Evolutionary conservation across 2,329 filamentous ascomycete genomes (phyloP).

Genomic region (Geosmithia morbida): DNA sequence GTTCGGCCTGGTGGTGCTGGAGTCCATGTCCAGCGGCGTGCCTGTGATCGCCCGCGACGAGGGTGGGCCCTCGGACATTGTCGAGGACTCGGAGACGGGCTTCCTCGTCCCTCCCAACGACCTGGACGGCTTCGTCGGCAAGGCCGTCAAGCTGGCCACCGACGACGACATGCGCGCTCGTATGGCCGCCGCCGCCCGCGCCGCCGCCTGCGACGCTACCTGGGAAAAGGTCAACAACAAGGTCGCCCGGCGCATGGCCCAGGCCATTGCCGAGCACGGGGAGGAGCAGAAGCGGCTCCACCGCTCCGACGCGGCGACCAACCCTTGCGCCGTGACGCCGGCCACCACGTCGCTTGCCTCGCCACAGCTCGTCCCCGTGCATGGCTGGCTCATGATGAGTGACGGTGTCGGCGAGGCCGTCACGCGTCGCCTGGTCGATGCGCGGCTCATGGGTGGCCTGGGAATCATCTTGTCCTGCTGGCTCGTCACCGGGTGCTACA

Average conservation of each 20-base stretch:
- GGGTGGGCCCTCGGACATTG: conserved; percentile 54
- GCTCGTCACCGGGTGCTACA: conserved; percentile 31
- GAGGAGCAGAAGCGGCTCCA: conserved; percentile 1
- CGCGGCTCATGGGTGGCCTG: conserved; percentile 27
- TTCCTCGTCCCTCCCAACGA: conserved; percentile 47
- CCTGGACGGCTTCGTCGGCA: conserved; percentile 39
- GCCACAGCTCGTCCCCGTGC: conserved; percentile 19
- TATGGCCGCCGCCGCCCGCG: conserved; percentile 33
- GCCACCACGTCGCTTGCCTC: background rate
- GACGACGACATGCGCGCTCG: conserved; percentile 25
- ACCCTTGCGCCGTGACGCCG: too few species aligned
- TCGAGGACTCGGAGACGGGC: conserved; percentile 43
- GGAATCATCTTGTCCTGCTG: conserved; percentile 32
- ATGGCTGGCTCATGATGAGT: conserved; percentile 29
- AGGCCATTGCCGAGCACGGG: conserved; percentile 32
- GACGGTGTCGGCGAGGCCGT: conserved; percentile 19
- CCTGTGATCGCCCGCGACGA: conserved; percentile 56
- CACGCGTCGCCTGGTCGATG: conserved; percentile 23
- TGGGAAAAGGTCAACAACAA: conserved; percentile 62
- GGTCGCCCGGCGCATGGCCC: conserved; percentile 49
- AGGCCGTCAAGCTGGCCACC: conserved; percentile 32
- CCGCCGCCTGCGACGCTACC: conserved; percentile 46
- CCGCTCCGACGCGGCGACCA: conserved; percentile 7
- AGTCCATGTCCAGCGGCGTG: conserved; percentile 57
- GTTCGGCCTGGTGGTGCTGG: conserved; percentile 55